These are phyloP conservation scores for Staphylotrichum longicolle DNA, from an alignment of 495 filamentous ascomycete species.

Conservation along the genomic window DNA sequence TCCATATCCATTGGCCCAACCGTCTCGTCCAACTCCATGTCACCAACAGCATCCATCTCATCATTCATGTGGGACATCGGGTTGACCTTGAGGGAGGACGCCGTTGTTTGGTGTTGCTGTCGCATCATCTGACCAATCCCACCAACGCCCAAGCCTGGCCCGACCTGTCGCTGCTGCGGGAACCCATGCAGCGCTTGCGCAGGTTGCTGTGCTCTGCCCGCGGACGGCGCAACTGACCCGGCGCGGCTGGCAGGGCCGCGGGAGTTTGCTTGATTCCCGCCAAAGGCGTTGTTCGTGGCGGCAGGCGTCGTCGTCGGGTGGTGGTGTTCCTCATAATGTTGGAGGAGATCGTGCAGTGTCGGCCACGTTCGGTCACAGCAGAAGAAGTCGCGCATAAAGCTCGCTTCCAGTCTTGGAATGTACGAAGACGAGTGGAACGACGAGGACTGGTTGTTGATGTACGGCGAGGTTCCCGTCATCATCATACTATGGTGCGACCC, in stretches of 20 bases:
- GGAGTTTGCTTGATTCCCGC: constrained; percentile 19
- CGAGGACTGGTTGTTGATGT: constrained; percentile 76
- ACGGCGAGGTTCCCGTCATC: constrained; percentile 95
- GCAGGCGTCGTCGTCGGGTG: constrained; percentile 44
- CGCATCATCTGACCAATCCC: constrained; percentile 50
- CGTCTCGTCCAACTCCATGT: constrained; percentile 96
- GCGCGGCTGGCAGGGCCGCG: constrained; percentile 30
- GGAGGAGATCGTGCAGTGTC: constrained; percentile 88
- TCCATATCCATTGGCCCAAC: constrained; percentile 61
- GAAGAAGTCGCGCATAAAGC: constrained; percentile 92
- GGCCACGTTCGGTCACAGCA: constrained; percentile 87
- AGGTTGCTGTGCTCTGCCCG: constrained; percentile 24
- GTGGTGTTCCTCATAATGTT: constrained; percentile 95
- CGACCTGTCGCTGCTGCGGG: constrained; percentile 38
- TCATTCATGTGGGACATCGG: constrained; percentile 48
- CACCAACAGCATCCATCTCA: constrained; percentile 84
- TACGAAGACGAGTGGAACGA: constrained; percentile 98
- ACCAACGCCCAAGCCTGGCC: constrained; percentile 37
- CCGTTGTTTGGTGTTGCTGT: constrained; percentile 37
- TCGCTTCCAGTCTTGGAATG: constrained; percentile 93
- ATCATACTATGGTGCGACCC: constrained; percentile 64
- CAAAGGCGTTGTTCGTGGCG: constrained; percentile 29
- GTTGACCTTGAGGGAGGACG: constrained; percentile 32
- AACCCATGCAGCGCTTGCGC: constrained; percentile 38
- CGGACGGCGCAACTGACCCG: constrained; percentile 28